Conservation (phyloP, 148 eudicot genomes). For the Polygonum maritimum region DNA sequence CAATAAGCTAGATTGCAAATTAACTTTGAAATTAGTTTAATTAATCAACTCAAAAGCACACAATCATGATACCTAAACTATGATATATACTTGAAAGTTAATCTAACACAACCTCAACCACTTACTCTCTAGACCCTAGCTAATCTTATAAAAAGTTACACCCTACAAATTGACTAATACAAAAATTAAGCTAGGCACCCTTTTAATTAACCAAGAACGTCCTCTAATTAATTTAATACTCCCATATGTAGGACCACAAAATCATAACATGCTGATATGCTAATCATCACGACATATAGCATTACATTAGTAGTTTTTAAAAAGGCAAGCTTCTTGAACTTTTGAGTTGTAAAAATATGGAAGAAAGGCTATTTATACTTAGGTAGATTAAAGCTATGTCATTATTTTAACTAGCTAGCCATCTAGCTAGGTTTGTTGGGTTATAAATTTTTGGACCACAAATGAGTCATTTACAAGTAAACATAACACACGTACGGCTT, state of each 20-base stretch:
- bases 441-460: slow-evolving; percentile 8
- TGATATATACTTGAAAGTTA: background rate
- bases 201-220: slow-evolving; percentile 1
- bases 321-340: background rate
- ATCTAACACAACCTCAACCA: slow-evolving; percentile 7
- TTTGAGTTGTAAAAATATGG: slow-evolving; percentile 2
- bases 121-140: background rate
- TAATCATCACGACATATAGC: background rate
- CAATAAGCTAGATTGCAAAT: background rate
- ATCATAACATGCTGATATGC: slow-evolving; percentile 5
- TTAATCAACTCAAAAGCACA: background rate
- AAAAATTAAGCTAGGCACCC: slow-evolving; percentile 1
- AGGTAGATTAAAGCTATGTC: background rate
- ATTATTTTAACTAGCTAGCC: background rate
- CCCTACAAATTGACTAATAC: slow-evolving; percentile 8
- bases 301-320: background rate
- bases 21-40: background rate
- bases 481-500: background rate
- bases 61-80: slow-evolving; percentile 1
- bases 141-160: background rate
- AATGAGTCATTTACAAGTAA: background rate
- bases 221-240: background rate
- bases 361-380: background rate
- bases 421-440: background rate
- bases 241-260: background rate